Conservation (phyloP, 2,329 filamentous ascomycete genomes). For the Tothia fuscella region DNA sequence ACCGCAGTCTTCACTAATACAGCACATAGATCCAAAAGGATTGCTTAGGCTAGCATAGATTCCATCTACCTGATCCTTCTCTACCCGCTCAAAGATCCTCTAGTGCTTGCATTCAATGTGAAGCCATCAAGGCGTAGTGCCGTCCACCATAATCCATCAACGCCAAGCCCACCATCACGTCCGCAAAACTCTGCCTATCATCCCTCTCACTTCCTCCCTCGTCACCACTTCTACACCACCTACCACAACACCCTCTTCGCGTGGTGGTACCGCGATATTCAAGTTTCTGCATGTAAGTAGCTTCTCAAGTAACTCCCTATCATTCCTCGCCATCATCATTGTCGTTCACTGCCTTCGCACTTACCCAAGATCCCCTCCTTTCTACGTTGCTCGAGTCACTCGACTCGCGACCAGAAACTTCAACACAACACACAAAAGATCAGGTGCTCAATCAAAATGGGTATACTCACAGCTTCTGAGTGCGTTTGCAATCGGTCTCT, state of each 20-base stretch:
- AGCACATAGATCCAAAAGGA: neutral
- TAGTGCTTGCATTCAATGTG: neutral
- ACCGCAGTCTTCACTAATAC: neutral
- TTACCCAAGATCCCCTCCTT: neutral
- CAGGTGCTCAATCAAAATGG: no score
- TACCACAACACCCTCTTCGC: neutral
- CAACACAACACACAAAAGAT: no score
- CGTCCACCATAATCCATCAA: neutral
- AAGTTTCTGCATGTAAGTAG: conserved; percentile 1
- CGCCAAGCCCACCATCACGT: neutral
- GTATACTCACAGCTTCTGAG: no score
- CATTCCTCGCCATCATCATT: neutral
- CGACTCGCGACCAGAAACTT: no score
- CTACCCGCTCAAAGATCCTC: neutral
- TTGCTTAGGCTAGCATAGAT: neutral
- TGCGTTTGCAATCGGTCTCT: no score
- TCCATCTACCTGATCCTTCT: neutral
- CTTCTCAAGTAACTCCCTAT: neutral
- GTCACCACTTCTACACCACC: neutral
- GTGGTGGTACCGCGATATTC: neutral
- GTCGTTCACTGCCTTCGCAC: neutral
- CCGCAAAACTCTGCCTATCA: neutral
- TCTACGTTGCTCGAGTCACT: neutral
- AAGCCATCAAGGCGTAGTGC: neutral
- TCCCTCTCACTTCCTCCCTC: neutral